Percentiles rank a stretch among this genome's conserved stretches.
Evolutionary conservation across 768 basidiomycete species (phyloP).

Genomic region (Pholiota molesta): DNA sequence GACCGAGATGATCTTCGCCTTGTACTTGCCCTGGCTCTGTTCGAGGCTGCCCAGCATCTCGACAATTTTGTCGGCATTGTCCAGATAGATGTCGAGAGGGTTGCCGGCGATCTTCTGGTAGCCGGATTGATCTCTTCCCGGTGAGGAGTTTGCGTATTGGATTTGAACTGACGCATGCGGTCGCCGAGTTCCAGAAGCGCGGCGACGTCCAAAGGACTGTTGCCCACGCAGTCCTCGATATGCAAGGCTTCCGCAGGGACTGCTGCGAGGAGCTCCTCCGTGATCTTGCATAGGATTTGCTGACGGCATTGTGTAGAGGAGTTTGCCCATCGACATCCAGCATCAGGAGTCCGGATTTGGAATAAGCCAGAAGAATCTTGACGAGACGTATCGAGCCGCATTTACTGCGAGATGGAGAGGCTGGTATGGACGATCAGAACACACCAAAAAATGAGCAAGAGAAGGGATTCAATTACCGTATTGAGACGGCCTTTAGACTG

Average conservation of each 20-base stretch:
- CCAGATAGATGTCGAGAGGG: neutral
- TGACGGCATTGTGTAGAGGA: slow-evolving; percentile 52
- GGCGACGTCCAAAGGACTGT: slow-evolving; percentile 43
- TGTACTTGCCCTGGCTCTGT: slow-evolving; percentile 2
- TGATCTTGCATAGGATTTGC: slow-evolving; percentile 35
- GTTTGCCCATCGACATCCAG: slow-evolving; percentile 54
- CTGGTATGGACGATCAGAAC: slow-evolving; percentile 29
- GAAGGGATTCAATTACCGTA: slow-evolving; percentile 38
- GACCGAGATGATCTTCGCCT: neutral
- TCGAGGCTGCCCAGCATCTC: slow-evolving; percentile 6
- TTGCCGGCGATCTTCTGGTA: neutral
- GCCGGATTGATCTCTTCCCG: neutral
- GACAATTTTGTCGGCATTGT: slow-evolving; percentile 1
- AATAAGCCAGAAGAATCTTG: slow-evolving; percentile 40
- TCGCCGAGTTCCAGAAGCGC: slow-evolving; percentile 29
- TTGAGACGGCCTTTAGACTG: slow-evolving; percentile 47
- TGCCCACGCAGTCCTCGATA: slow-evolving; percentile 54
- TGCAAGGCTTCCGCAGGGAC: slow-evolving; percentile 41
- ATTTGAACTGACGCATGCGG: slow-evolving; percentile 17
- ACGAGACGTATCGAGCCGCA: slow-evolving; percentile 29
- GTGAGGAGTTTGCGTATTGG: neutral
- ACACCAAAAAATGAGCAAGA: neutral
- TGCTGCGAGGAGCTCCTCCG: slow-evolving; percentile 38
- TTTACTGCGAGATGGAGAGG: slow-evolving; percentile 58
- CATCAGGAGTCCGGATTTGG: slow-evolving; percentile 35